Evolutionary conservation across 306 rosid species (phyloP), one percentile per base, ranked within the genome.

Genomic region (Ammopiptanthus mongolicus): DNA sequence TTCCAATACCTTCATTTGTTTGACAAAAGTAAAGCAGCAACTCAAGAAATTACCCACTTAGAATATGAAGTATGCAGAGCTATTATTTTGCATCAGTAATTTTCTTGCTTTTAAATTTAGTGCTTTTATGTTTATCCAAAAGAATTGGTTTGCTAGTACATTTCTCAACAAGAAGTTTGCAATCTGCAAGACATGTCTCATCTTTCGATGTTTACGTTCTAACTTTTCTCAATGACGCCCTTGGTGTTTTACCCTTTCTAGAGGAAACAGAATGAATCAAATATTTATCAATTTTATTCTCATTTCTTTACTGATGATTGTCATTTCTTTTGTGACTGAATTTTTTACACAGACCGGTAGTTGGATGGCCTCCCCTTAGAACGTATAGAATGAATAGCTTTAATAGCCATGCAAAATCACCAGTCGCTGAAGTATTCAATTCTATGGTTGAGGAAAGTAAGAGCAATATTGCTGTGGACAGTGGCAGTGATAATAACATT

Each of bases 281-380:
- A 6, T 50, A 15, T 42, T 29, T 25, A 0, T 33, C 5, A 53
- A 19, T 37, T 53, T 36, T 69, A n/a, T 36, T 62, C 25, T 25
- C 28, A 17, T 74, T 44, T 61, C 33, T 55, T 67, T 11, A 67
- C 68, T 83, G 62, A 71, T 55, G 42, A 17, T 73, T 68, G 3
- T 47, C 39, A 59, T 28, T 71, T 59, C n/a, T 73, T 51, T 64
- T 69, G 21, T 75, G 31, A 31, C 77, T 47, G 29, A 12, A 39
- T 37, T 77, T 36, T 52, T 84, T 79, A 64, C 51, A 82, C 86
- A 91, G 91, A 76, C 93, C 89, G 85, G 89, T 85, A 13, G 97
- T 91, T 71, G 97, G 97, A 60, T 91, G 97, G 97, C 97, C 97
- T 57, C 97, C 97, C 17, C 80, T 88, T 76, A 74, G 91, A 78